Evolutionary conservation across 306 rosid genomes (phyloP).

Genomic region (Quercus engelmannii): DNA sequence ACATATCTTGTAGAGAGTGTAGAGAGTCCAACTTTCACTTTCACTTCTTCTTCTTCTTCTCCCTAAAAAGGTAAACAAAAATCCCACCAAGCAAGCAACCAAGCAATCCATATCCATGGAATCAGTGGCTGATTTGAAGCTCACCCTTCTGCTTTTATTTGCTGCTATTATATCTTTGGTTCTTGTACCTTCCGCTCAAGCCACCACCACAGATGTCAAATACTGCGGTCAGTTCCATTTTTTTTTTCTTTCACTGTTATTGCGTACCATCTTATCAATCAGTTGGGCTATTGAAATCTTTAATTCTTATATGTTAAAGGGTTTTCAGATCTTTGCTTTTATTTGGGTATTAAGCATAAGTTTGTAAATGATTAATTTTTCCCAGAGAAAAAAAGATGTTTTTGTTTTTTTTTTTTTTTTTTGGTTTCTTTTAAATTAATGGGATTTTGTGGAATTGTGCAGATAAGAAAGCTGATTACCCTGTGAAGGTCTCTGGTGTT

Average conservation of each 20-base stretch:
- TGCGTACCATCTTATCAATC: background rate
- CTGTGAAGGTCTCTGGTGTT: constrained; percentile 65
- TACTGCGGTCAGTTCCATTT: constrained; percentile 55
- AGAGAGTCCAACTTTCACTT: too few relatives aligned
- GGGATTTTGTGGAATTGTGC: constrained; percentile 11
- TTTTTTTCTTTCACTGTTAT: background rate
- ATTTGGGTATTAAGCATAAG: background rate
- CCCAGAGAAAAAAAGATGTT: background rate
- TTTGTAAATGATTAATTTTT: background rate
- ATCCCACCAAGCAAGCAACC: background rate
- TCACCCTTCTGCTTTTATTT: constrained; percentile 28
- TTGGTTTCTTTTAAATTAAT: constrained; percentile 8
- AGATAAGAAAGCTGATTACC: constrained; percentile 58
- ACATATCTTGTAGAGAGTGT: too few relatives aligned
- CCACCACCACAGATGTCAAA: constrained; percentile 27
- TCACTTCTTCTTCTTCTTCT: background rate
- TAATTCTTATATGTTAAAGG: background rate
- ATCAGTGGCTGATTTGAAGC: constrained; percentile 23
- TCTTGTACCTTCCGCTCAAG: constrained; percentile 35
- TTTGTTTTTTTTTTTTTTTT: background rate
- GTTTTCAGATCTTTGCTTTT: background rate
- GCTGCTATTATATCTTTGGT: background rate
- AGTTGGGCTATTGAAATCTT: background rate
- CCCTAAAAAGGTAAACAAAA: background rate
- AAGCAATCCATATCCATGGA: constrained; percentile 28